Conservation (phyloP, 1,284 basidiomycete species). For the Ustilago tritici region DNA sequence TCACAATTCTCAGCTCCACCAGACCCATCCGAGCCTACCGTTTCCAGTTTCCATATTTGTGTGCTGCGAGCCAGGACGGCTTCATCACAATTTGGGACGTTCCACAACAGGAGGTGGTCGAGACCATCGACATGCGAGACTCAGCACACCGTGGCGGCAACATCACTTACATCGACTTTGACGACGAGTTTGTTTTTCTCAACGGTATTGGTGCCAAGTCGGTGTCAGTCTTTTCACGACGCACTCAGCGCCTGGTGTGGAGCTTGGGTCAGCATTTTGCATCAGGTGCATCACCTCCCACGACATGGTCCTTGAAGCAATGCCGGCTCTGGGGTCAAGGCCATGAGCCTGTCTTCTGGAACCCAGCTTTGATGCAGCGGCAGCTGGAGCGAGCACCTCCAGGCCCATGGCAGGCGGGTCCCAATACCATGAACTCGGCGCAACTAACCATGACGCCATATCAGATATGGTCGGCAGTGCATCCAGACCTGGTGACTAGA, state of each 20-base stretch:
- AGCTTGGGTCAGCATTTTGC: conserved; percentile 52
- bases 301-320: conserved; percentile 23
- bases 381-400: conserved; percentile 11
- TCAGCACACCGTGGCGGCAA: conserved; percentile 47
- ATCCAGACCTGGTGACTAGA: conserved; percentile 54
- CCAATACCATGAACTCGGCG: conserved; percentile 42
- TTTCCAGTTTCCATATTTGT: conserved; percentile 58
- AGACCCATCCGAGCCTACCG: conserved; percentile 54
- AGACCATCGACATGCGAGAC: conserved; percentile 36
- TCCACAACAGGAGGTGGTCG: conserved; percentile 30
- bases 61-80: conserved; percentile 47
- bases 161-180: conserved; percentile 64
- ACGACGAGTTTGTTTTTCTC: conserved; percentile 60
- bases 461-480: conserved; percentile 58
- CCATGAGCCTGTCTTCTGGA: not conserved
- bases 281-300: conserved; percentile 23
- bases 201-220: conserved; percentile 46
- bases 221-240: conserved; percentile 49
- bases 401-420: conserved; percentile 41
- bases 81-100: conserved; percentile 50
- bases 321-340: not conserved
- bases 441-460: conserved; percentile 44
- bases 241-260: conserved; percentile 43
- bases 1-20: conserved; percentile 33
- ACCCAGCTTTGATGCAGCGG: conserved; percentile 15